Evolutionary conservation across 2,329 filamentous ascomycete species (phyloP).

Genomic region (Rosellinia necatrix): DNA sequence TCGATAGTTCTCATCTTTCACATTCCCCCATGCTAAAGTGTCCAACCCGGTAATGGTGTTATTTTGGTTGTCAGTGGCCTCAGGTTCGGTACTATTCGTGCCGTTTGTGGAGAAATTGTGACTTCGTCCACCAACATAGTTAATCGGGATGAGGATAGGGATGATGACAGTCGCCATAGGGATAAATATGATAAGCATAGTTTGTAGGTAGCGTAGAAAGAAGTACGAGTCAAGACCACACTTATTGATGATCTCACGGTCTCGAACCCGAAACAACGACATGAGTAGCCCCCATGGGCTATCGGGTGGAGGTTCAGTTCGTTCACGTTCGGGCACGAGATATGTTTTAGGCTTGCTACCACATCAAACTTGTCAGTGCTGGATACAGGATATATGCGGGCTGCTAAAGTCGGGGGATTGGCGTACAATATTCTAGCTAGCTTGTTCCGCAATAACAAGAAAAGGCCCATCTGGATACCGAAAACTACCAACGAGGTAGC

Average conservation of each 20-base stretch:
- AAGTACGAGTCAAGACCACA: constrained; percentile 97
- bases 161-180: constrained; percentile 79
- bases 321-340: constrained; percentile 81
- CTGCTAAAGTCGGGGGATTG: background rate
- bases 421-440: constrained; percentile 81
- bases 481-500: constrained; percentile 67
- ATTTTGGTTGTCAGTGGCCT: constrained; percentile 24
- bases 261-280: constrained; percentile 68
- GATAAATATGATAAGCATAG: constrained; percentile 88
- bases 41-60: constrained; percentile 70
- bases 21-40: constrained; percentile 84
- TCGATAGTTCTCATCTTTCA: constrained; percentile 65
- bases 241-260: constrained; percentile 88
- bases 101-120: constrained; percentile 48
- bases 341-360: constrained; percentile 80
- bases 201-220: constrained; percentile 75
- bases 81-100: constrained; percentile 17
- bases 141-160: constrained; percentile 85
- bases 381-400: background rate
- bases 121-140: constrained; percentile 73
- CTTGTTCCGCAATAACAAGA: constrained; percentile 77
- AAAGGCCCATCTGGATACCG: constrained; percentile 67
- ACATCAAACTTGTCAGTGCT: constrained; percentile 22
- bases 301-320: constrained; percentile 73
- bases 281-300: constrained; percentile 57